Conservation (phyloP, 345 rosid genomes). For the Lepidium sativum region DNA sequence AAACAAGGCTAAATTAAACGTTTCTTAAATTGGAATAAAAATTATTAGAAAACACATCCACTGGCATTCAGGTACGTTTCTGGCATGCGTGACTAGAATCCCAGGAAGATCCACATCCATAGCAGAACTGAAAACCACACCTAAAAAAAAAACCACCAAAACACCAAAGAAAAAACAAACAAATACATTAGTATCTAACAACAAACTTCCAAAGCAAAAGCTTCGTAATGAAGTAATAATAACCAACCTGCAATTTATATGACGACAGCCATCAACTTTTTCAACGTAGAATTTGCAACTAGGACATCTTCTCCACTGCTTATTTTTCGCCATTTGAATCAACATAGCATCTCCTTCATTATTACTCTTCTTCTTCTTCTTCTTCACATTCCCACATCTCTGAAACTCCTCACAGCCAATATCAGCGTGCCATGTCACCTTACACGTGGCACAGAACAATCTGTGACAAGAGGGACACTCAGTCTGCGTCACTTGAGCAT, state of each 20-base stretch:
- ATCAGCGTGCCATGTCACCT: conserved; percentile 17
- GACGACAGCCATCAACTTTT: conserved; percentile 25
- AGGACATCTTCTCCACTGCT: conserved; percentile 41
- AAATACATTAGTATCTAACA: no score
- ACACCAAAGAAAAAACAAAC: not conserved
- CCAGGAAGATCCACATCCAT: conserved; percentile 35
- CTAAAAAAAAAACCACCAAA: not conserved
- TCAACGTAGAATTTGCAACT: conserved; percentile 37
- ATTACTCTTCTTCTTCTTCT: conserved; percentile 7
- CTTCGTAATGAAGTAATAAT: not conserved
- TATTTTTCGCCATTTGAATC: conserved; percentile 36
- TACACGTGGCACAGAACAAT: conserved; percentile 12
- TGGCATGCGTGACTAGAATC: not conserved
- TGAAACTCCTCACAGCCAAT: conserved; percentile 32
- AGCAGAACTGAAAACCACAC: conserved; percentile 36
- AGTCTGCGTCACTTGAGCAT: conserved; percentile 33
- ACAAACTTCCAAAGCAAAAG: no score
- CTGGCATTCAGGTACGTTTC: not conserved
- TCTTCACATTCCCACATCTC: conserved; percentile 21
- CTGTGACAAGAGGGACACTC: conserved; percentile 67
- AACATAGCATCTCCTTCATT: conserved; percentile 29
- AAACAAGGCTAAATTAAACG: no score
- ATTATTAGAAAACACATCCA: not conserved
- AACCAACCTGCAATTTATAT: conserved; percentile 38
- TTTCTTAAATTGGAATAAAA: not conserved